A percentile compares a stretch with the other conserved stretches of the same genome.
phyloP scores from a whole-genome alignment of 495 filamentous ascomycete species.

The Neurospora sp. region DNA sequence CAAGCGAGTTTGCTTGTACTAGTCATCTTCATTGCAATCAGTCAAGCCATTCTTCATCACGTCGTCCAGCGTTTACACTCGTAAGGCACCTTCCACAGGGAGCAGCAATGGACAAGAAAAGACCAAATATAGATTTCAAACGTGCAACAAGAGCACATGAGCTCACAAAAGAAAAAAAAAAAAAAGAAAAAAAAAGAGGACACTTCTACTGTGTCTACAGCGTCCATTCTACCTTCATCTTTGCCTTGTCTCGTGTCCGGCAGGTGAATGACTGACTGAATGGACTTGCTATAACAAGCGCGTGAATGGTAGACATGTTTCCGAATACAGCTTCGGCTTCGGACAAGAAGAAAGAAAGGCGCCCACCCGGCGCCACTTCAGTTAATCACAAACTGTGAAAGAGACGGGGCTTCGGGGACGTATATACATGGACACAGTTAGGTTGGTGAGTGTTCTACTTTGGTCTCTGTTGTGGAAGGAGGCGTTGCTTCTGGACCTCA shows the following conservation, averaged over 20 bases:
- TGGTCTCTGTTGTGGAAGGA: background rate
- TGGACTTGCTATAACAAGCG: background rate
- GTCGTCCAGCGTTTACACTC: background rate
- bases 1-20: background rate
- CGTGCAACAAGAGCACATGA: background rate
- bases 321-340: background rate
- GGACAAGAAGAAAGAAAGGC: background rate
- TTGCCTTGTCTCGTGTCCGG: background rate
- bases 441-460: background rate
- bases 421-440: background rate
- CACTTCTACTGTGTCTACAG: background rate
- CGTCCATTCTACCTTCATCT: background rate
- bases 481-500: background rate
- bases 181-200: background rate
- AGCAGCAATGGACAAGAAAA: background rate
- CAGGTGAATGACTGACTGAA: background rate
- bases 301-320: background rate
- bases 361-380: background rate
- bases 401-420: background rate
- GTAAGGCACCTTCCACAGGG: background rate
- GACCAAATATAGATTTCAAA: background rate
- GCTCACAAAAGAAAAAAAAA: background rate
- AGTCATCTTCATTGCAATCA: background rate
- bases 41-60: background rate
- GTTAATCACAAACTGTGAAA: background rate